Evolutionary conservation across 257 asterid genomes (phyloP), one percentile per base, ranked within the genome.

Genomic region (Gynochthodes officinalis): DNA sequence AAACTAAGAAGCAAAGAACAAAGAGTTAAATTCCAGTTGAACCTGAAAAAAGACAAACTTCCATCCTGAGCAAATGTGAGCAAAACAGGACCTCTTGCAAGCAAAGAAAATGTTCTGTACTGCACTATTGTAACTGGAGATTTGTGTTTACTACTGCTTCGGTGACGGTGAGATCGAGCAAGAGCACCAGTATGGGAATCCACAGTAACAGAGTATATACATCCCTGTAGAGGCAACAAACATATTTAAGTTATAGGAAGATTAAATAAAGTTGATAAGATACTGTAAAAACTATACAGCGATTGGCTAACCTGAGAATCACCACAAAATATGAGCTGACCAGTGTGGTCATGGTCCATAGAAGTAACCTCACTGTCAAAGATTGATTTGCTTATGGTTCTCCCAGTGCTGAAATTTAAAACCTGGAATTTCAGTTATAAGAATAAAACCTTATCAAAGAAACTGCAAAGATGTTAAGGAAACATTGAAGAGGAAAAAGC

Each of bases 311-410:
- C 99, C 98, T 90, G 95, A 75, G 91, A 80, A 72, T 92, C 99
- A 19, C 99, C 98, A 70, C 99, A 92, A 84, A 92, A 95, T 67
- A 90, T 87, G 77, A 95, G 90, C 75, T 87, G 97, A 78, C 99
- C 99, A 2, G 97, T 90, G 83, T 90, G 98, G 84, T 95, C 98
- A 69, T 90, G 97, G 83, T 95, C 99, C 96, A 95, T 86, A 53
- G 99, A 96, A 65, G 99, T 92, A 78, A 95, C 96, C 84, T 89
- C 98, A 68, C 94, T 83, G 75, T 88, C 95, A 44, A 90, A 84
- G 66, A 62, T 60, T 0, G 85, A 75, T 78, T 88, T 95, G 77
- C 82, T 83, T 78, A 95, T 83, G 68, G 89, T 75, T 87, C 98
- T 90, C 64, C 99, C 99, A 5, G 98, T 90, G 82, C 99, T 95